Evolutionary conservation across 257 asterid species (phyloP).

Genomic region (Nemophila menziesii): DNA sequence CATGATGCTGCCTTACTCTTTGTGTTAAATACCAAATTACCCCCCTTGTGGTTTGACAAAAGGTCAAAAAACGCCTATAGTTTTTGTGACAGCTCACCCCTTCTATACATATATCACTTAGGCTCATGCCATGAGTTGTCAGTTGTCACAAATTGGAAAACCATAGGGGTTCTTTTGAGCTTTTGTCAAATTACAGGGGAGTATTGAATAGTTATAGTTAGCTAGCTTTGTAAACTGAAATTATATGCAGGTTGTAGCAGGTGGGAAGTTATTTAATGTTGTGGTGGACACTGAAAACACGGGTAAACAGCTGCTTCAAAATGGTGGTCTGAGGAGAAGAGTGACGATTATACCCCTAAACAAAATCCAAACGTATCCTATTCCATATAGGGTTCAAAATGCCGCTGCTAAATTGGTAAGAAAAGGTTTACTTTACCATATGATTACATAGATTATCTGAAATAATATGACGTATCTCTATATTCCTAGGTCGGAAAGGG

Average conservation of each 20-base stretch:
- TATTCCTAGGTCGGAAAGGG: conserved; percentile 77
- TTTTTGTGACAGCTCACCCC: too few relatives aligned
- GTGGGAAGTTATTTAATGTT: conserved; percentile 82
- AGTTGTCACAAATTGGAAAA: too few relatives aligned
- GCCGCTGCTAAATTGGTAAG: conserved; percentile 76
- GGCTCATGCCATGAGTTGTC: too few relatives aligned
- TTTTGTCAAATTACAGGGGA: too few relatives aligned
- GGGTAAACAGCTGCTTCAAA: conserved; percentile 77
- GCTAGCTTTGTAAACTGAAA: conserved; percentile 1
- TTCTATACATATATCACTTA: too few relatives aligned
- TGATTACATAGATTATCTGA: conserved; percentile 1
- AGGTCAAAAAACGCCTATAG: too few relatives aligned
- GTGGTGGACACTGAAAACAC: conserved; percentile 90
- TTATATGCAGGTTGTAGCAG: conserved; percentile 81
- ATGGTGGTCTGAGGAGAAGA: conserved; percentile 77
- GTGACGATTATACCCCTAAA: conserved; percentile 89
- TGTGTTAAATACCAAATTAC: neutral
- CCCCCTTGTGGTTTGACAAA: too few relatives aligned
- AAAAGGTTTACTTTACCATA: conserved; percentile 2
- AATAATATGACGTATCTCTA: conserved; percentile 5
- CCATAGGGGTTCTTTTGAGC: too few relatives aligned
- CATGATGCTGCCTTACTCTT: conserved; percentile 2
- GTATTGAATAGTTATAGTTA: neutral
- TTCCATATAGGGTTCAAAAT: conserved; percentile 45
- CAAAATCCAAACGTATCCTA: conserved; percentile 68